These are phyloP conservation scores for Candida andamanensis DNA, from an alignment of 805 yeast genomes.

Conservation along the genomic window DNA sequence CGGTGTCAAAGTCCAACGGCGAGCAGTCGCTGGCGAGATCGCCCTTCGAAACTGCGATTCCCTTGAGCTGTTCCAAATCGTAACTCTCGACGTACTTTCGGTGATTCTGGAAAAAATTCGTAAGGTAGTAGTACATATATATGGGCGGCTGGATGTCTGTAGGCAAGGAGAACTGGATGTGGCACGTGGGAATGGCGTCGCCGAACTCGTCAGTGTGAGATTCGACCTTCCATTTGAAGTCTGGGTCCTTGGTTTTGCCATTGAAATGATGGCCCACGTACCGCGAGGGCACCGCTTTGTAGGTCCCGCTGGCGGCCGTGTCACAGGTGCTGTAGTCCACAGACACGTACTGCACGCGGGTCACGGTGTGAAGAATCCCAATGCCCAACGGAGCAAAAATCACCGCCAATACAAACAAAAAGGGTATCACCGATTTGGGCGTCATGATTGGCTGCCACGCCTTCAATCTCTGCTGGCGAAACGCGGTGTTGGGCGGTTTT, in stretches of 20 bases:
- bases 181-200: conserved; percentile 46
- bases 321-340: conserved; percentile 75
- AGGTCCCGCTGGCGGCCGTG: conserved; percentile 41
- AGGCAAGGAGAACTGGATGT: conserved; percentile 68
- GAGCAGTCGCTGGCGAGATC: conserved; percentile 41
- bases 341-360: conserved; percentile 67
- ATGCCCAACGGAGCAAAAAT: conserved; percentile 90
- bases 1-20: conserved; percentile 36
- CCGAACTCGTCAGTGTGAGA: conserved; percentile 35
- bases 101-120: conserved; percentile 92
- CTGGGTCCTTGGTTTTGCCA: conserved; percentile 29
- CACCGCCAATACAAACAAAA: conserved; percentile 66
- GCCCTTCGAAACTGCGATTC: conserved; percentile 55
- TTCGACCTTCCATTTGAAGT: conserved; percentile 60
- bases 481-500: conserved; percentile 61
- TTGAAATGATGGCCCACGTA: conserved; percentile 61
- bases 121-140: conserved; percentile 75
- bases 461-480: conserved; percentile 67
- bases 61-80: conserved; percentile 76
- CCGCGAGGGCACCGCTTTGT: conserved; percentile 51
- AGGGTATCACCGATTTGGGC: conserved; percentile 85
- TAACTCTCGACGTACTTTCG: conserved; percentile 85
- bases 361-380: conserved; percentile 73
- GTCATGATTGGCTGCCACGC: conserved; percentile 87
- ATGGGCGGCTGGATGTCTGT: conserved; percentile 64